Conservation (phyloP, 768 basidiomycete species). For the Asterophora lycoperdoides region DNA sequence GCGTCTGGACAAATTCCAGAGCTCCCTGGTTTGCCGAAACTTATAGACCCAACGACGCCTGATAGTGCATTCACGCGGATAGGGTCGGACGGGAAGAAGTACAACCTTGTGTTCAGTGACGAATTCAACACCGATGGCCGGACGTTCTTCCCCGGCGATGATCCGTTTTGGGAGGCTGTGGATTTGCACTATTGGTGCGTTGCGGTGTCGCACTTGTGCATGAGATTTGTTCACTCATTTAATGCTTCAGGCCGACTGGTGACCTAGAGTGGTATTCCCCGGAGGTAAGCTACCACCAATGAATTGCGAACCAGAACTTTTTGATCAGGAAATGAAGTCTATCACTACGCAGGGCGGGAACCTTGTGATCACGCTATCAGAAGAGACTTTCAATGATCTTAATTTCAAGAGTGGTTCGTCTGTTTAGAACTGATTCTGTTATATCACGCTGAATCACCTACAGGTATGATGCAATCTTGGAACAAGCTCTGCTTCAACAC, state of each 20-base stretch:
- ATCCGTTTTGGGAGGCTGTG: constrained; percentile 86
- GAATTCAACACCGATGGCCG: constrained; percentile 56
- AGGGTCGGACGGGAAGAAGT: constrained; percentile 73
- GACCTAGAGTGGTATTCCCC: constrained; percentile 87
- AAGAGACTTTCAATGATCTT: constrained; percentile 68
- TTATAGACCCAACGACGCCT: constrained; percentile 82
- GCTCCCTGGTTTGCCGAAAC: constrained; percentile 57
- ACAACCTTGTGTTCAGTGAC: constrained; percentile 88
- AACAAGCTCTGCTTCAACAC: constrained; percentile 95
- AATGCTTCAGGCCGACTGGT: constrained; percentile 49
- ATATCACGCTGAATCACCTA: constrained; percentile 1
- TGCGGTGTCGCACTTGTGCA: not conserved
- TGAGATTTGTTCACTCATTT: constrained; percentile 1
- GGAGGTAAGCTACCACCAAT: constrained; percentile 33
- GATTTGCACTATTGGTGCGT: constrained; percentile 82
- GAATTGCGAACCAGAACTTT: not conserved
- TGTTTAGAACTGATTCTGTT: constrained; percentile 25
- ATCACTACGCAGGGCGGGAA: constrained; percentile 75
- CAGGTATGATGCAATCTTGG: constrained; percentile 79
- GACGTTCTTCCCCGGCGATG: constrained; percentile 70
- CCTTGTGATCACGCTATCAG: constrained; percentile 75
- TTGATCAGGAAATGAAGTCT: constrained; percentile 31
- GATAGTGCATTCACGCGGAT: constrained; percentile 46
- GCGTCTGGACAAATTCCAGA: constrained; percentile 81
- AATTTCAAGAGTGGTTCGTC: constrained; percentile 76